phyloP scores from a whole-genome alignment of 768 basidiomycete genomes.

The Boletus subcaerulescens region DNA sequence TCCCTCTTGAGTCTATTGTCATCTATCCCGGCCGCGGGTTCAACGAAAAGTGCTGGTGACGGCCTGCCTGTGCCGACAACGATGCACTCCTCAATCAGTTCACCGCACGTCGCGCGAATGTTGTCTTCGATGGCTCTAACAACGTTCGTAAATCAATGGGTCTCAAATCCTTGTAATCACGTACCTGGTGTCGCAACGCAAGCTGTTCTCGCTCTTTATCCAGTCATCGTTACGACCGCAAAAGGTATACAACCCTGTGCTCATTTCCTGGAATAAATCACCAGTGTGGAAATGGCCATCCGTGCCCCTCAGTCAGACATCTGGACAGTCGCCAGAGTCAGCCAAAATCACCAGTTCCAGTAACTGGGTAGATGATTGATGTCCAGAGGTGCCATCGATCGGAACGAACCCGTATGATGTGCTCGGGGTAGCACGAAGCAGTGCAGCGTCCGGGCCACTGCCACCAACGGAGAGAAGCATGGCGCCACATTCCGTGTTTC shows the following conservation, averaged over 20 bases:
- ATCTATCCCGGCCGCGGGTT: slow-evolving; percentile 53
- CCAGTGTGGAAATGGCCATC: slow-evolving; percentile 81
- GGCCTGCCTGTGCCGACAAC: slow-evolving; percentile 77
- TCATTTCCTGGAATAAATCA: slow-evolving; percentile 69
- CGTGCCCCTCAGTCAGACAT: slow-evolving; percentile 48
- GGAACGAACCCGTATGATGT: slow-evolving; percentile 69
- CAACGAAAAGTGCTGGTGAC: slow-evolving; percentile 73
- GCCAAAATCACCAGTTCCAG: slow-evolving; percentile 70
- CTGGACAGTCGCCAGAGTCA: slow-evolving; percentile 68
- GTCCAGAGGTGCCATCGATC: slow-evolving; percentile 42
- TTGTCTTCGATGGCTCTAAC: slow-evolving; percentile 74
- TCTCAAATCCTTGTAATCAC: slow-evolving; percentile 14
- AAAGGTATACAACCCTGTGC: slow-evolving; percentile 57
- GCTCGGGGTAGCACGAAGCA: slow-evolving; percentile 58
- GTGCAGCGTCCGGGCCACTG: slow-evolving; percentile 45
- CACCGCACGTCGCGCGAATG: slow-evolving; percentile 58
- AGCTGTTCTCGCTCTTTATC: slow-evolving; percentile 79
- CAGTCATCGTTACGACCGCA: slow-evolving; percentile 80
- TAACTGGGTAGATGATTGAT: slow-evolving; percentile 54
- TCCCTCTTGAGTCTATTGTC: slow-evolving; percentile 62
- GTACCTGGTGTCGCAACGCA: slow-evolving; percentile 74
- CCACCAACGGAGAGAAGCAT: slow-evolving; percentile 63
- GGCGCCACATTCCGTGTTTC: slow-evolving; percentile 76
- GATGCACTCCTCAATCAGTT: slow-evolving; percentile 60
- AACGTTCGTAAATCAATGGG: slow-evolving; percentile 6